Conservation (phyloP, 2,329 filamentous ascomycete species). For the Penicillium sp. region DNA sequence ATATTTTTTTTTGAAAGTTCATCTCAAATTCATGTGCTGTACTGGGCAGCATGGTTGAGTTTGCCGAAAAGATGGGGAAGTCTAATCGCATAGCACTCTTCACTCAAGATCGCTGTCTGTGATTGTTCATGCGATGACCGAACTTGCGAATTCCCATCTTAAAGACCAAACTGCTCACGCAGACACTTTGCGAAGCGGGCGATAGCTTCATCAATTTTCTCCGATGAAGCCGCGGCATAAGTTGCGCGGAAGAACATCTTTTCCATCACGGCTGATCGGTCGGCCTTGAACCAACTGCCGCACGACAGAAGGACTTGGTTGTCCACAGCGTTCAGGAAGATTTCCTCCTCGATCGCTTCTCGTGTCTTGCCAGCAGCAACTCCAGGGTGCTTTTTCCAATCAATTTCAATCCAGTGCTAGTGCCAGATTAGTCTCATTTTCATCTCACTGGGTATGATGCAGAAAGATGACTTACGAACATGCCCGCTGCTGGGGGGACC, state of each 20-base stretch:
- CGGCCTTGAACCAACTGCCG: slow-evolving; percentile 87
- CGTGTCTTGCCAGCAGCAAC: slow-evolving; percentile 33
- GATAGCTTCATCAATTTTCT: slow-evolving; percentile 67
- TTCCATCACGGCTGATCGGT: slow-evolving; percentile 52
- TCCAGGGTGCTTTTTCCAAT: slow-evolving; percentile 43
- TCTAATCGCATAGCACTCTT: too few relatives aligned
- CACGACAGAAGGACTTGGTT: slow-evolving; percentile 73
- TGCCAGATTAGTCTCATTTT: neutral
- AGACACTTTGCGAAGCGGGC: slow-evolving; percentile 70
- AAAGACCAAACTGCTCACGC: slow-evolving; percentile 52
- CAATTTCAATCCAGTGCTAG: slow-evolving; percentile 45
- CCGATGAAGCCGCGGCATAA: slow-evolving; percentile 70
- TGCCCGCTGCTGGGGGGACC: slow-evolving; percentile 75
- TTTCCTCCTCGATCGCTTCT: slow-evolving; percentile 67
- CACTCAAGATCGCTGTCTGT: too few relatives aligned
- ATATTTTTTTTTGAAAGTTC: too few relatives aligned
- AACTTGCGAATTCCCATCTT: slow-evolving; percentile 1
- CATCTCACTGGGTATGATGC: neutral
- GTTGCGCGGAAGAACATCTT: slow-evolving; percentile 85
- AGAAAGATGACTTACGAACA: slow-evolving; percentile 69
- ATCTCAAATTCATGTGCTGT: too few relatives aligned
- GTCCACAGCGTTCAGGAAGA: slow-evolving; percentile 71
- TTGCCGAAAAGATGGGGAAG: too few relatives aligned
- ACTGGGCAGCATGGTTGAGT: too few relatives aligned
- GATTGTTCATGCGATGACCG: neutral